These are phyloP conservation scores for Vicia faba DNA, from an alignment of 306 rosid genomes.

Conservation along the genomic window DNA sequence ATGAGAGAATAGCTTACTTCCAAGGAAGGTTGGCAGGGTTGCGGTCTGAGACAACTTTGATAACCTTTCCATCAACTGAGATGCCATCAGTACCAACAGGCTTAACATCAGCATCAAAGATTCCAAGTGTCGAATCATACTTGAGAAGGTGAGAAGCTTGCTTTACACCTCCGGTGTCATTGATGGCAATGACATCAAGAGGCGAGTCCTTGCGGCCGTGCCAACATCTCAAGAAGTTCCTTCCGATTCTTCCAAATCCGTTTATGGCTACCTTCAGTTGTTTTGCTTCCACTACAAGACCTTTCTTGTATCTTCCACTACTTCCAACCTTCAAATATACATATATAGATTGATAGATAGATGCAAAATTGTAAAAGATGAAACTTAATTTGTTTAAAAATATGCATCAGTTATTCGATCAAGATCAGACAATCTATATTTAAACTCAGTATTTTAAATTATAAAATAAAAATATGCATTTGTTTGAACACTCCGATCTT, in stretches of 20 bases:
- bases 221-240: constrained; percentile 98
- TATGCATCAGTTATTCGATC: too few species aligned
- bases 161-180: constrained; percentile 93
- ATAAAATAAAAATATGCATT: too few species aligned
- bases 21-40: constrained; percentile 87
- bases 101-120: constrained; percentile 90
- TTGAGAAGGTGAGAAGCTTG: constrained; percentile 99
- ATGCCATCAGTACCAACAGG: constrained; percentile 66
- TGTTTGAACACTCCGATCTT: too few species aligned
- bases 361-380: constrained; percentile 8
- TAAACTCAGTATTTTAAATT: too few species aligned
- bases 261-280: constrained; percentile 90
- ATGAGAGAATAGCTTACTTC: constrained; percentile 58
- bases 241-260: constrained; percentile 93
- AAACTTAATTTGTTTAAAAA: neutral
- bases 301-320: constrained; percentile 65
- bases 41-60: constrained; percentile 83
- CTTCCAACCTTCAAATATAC: constrained; percentile 55
- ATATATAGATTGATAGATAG: neutral
- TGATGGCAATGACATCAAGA: constrained; percentile 89
- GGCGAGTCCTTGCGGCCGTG: constrained; percentile 96
- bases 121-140: constrained; percentile 95
- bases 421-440: too few species aligned
- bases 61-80: constrained; percentile 87
- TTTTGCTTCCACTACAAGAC: constrained; percentile 66